Evolutionary conservation across 1,284 basidiomycete species (phyloP), one percentile per base, ranked within the genome.

Genomic region (Afroboletus lepidellus): DNA sequence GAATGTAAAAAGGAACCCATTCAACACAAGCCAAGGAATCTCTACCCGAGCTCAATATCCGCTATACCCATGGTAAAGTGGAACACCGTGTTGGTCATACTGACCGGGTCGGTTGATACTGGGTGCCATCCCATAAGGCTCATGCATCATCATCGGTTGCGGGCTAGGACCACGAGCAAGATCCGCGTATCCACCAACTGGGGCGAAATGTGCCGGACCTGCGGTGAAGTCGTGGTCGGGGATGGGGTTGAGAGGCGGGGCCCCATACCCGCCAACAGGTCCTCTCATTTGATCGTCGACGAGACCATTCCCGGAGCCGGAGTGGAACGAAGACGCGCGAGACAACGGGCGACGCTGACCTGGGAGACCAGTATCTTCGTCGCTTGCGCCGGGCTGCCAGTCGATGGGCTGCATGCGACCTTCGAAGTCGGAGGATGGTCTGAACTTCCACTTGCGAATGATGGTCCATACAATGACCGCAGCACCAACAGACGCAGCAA

Each of bases 391-490:
- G 20, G 87, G 86, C 65, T 85, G 80, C 88, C 88, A 91, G 72
- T 92, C 83, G 64, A 91, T 87, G 57, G 92, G 91, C 48, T 85
- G 81, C 73, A 93, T 84, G 63, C 90, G 88, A 57, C 84, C 79
- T 62, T 91, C 88, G 65, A 94, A 94, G 64, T 83, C 78, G 67
- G 81, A 79, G 39, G 88, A 90, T 48, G 87, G 84, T 55, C 81
- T 82, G 63, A 94, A 83, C 75, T 94, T 94, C 88, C 88, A 92
- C 72, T 93, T 94, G 74, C 92, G 86, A 78, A 94, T 90, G 62
- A 91, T 74, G 33, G 91, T 94, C 89, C 89, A 94, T 57, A 86
- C 77, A 58, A 92, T 81, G 48, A 78, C 77, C 32, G 84, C 70
- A 36, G 79, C 83, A 57, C 84, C 92, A 41, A 92, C 66, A 41